Percentiles rank a stretch among this genome's conserved stretches.
Conservation (phyloP, 176 grass and related monocot species). For the Musa acuminata region DNA sequence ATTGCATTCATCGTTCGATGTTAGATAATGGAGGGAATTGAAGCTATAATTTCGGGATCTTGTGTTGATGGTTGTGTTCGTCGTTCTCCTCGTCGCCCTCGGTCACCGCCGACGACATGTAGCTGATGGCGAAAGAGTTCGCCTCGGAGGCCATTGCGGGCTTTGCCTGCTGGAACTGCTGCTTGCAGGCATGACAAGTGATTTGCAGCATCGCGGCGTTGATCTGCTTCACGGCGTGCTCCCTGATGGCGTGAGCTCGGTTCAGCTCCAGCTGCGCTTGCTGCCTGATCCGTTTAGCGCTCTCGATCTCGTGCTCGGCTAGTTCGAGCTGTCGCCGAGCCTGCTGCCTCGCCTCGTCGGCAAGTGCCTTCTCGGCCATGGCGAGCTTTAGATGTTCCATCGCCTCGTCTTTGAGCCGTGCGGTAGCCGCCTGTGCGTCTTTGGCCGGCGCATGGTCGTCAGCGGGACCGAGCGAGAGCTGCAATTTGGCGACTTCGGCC, state of each 20-base stretch:
- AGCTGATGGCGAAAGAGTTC: constrained; percentile 54
- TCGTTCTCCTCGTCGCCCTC: constrained; percentile 42
- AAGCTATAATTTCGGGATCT: neutral
- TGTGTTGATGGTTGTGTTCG: constrained; percentile 9
- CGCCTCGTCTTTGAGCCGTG: constrained; percentile 24
- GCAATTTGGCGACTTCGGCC: constrained; percentile 29
- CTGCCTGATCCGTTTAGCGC: constrained; percentile 50
- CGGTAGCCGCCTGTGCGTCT: neutral
- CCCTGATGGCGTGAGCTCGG: constrained; percentile 50
- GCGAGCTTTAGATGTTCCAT: constrained; percentile 38
- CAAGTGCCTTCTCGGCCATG: constrained; percentile 40
- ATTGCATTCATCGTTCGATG: neutral
- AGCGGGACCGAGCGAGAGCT: constrained; percentile 48
- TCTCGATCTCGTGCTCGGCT: constrained; percentile 64
- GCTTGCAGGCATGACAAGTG: constrained; percentile 76
- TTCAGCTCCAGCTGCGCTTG: constrained; percentile 65
- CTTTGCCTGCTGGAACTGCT: constrained; percentile 35
- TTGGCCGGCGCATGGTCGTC: neutral
- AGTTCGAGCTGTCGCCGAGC: constrained; percentile 61
- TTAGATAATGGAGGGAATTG: neutral
- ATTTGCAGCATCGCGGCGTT: constrained; percentile 55
- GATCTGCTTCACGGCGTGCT: constrained; percentile 58
- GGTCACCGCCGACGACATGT: constrained; percentile 59
- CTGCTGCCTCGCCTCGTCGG: constrained; percentile 47
- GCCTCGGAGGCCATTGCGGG: constrained; percentile 8